Percentiles rank a stretch among this genome's conserved stretches.
phyloP scores from a whole-genome alignment of 2,329 filamentous ascomycete genomes.

The Eutypella sp. region DNA sequence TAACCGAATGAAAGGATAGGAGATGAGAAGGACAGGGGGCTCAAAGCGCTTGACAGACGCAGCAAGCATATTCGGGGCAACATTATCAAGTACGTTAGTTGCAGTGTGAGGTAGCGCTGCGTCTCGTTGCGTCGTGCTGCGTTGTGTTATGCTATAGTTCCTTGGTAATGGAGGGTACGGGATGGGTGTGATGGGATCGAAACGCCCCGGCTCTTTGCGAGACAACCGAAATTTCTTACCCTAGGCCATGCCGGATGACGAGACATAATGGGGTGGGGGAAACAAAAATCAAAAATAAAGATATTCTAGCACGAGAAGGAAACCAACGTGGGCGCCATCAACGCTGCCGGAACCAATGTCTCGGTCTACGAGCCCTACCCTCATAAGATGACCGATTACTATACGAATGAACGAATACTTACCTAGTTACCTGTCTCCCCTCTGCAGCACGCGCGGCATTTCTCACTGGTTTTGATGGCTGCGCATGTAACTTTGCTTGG shows the following conservation, averaged over 20 bases:
- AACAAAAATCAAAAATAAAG: too few relatives aligned
- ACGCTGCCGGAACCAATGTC: not conserved
- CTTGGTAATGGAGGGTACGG: not conserved
- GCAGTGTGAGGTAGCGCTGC: not conserved
- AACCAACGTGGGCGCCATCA: too few relatives aligned
- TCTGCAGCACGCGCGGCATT: not conserved
- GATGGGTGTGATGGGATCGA: not conserved
- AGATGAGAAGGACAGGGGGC: too few relatives aligned
- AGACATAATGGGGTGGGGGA: too few relatives aligned
- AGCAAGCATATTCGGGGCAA: not conserved
- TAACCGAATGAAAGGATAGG: not conserved
- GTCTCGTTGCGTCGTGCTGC: not conserved
- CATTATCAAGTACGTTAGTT: not conserved
- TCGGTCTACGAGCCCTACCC: not conserved
- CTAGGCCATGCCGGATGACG: not conserved
- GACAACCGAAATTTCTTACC: not conserved
- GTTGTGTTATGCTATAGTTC: not conserved
- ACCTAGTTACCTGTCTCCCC: too few relatives aligned
- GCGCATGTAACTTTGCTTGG: not conserved
- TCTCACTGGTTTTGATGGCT: not conserved
- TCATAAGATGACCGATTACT: too few relatives aligned
- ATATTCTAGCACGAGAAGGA: too few relatives aligned
- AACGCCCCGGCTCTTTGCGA: not conserved
- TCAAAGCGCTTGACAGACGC: not conserved
- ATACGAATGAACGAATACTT: too few relatives aligned